phyloP scores from a whole-genome alignment of 108 stramenopile genomes.

The Stephanodiscus minutulus region DNA sequence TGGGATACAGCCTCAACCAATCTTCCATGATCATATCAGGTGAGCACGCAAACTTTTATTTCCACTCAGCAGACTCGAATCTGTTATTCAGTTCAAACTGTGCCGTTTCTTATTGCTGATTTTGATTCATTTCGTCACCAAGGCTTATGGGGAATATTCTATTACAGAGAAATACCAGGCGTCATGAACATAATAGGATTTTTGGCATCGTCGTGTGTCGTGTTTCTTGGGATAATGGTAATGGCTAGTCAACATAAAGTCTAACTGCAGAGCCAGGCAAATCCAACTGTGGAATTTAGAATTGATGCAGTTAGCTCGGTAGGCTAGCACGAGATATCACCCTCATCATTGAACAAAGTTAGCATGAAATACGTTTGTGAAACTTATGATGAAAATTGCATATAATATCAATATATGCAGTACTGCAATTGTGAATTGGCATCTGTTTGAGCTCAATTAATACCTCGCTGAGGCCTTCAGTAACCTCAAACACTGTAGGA shows the following conservation, averaged over 20 bases:
- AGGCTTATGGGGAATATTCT: constrained; percentile 32
- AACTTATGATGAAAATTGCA: too few species aligned
- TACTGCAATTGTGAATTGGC: constrained; percentile 4
- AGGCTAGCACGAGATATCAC: too few species aligned
- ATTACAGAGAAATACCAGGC: constrained; percentile 37
- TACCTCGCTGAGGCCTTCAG: not conserved
- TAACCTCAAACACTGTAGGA: not conserved
- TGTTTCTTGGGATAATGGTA: constrained; percentile 25
- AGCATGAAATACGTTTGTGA: too few species aligned
- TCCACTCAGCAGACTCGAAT: not conserved
- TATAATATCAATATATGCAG: constrained; percentile 2
- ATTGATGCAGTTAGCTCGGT: not conserved
- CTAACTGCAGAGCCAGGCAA: too few species aligned
- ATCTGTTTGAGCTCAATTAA: not conserved
- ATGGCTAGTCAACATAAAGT: constrained; percentile 17
- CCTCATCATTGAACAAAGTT: too few species aligned
- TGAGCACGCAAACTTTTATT: not conserved
- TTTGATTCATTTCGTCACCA: not conserved
- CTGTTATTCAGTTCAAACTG: not conserved
- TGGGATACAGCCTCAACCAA: constrained; percentile 72
- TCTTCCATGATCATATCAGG: constrained; percentile 52
- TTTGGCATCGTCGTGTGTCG: constrained; percentile 15
- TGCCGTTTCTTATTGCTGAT: too few species aligned
- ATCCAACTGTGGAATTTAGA: too few species aligned
- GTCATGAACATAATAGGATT: constrained; percentile 27